These are phyloP conservation scores for Ophiostoma ips DNA, from an alignment of 2,329 filamentous ascomycete genomes.

Conservation along the genomic window DNA sequence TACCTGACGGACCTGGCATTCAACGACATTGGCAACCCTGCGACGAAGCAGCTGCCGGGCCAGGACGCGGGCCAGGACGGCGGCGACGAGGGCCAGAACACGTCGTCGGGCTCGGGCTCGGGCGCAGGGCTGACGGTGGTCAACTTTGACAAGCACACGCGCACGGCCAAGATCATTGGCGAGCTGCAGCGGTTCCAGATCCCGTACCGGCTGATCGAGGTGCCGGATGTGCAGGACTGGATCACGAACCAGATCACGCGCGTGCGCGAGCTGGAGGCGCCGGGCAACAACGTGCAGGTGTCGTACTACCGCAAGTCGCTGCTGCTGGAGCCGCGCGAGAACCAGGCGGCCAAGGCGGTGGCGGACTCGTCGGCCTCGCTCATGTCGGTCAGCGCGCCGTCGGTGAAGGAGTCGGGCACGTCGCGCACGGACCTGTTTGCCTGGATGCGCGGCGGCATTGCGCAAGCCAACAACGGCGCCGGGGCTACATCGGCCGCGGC, in stretches of 20 bases:
- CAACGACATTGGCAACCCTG: slow-evolving; percentile 83
- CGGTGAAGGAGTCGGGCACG: slow-evolving; percentile 4
- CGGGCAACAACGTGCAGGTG: slow-evolving; percentile 40
- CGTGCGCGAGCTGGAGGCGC: slow-evolving; percentile 47
- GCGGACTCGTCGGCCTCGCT: slow-evolving; percentile 16
- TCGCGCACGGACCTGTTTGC: slow-evolving; percentile 12
- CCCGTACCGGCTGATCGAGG: slow-evolving; percentile 68
- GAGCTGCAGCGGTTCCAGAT: slow-evolving; percentile 95
- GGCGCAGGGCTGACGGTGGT: slow-evolving; percentile 67
- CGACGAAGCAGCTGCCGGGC: slow-evolving; percentile 59
- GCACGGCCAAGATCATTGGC: slow-evolving; percentile 88
- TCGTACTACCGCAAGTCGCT: slow-evolving; percentile 70
- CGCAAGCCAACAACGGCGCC: background rate
- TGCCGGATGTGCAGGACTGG: slow-evolving; percentile 89
- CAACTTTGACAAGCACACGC: slow-evolving; percentile 95
- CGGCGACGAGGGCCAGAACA: slow-evolving; percentile 21
- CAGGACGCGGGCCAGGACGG: slow-evolving; percentile 25
- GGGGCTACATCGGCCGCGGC: background rate
- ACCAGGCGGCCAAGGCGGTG: slow-evolving; percentile 17
- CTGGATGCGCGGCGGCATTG: slow-evolving; percentile 13
- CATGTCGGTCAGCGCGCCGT: background rate
- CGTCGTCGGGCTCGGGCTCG: slow-evolving; percentile 15
- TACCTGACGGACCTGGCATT: slow-evolving; percentile 94
- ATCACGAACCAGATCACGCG: slow-evolving; percentile 67
- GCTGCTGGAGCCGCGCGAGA: slow-evolving; percentile 63